Evolutionary conservation across 768 basidiomycete species (phyloP), one percentile per base, ranked within the genome.

Genomic region (Tylopilus intermedius): DNA sequence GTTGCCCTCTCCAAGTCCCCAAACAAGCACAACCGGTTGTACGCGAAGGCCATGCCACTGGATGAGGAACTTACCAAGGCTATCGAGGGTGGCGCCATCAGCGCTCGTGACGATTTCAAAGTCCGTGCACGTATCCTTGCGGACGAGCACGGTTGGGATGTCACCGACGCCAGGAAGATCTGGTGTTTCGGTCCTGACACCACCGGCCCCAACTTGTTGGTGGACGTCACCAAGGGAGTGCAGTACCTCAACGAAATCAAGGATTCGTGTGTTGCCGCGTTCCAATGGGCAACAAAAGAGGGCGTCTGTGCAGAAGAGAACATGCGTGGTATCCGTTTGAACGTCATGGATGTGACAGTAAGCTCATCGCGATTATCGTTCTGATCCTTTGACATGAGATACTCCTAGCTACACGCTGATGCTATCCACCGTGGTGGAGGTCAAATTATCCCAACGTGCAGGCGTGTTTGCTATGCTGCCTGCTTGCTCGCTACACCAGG

Each of bases 111-210:
- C 73, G 96, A 99, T 82, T 94, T 91, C 82, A 98, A 98, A 78
- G 72, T 81, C 62, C 93, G 96, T 60, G 96, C 94, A 47, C 92
- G 96, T 76, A 67, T 90, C 66, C 83, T 99, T 60, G 96, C 96
- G 56, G 96, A 99, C 70, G 94, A 97, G 60, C 87, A 76, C 69
- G 93, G 92, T 50, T 98, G 96, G 96, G 96, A 99, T 71, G 94
- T 98, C 61, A 96, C 96, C 56, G 96, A 99, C 66, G 96, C 96
- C 62, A 82, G 96, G 68, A 97, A 96, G 82, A 98, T 99, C 69
- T 99, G 96, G 96, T 92, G 90, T 74, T 99, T 99, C 80, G 96
- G 95, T 63, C 96, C 96, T 58, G 96, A 99, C 60, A 96, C 92
- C 47, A 93, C 90, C 60, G 96, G 96, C 42, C 85, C 96, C 52